Evolutionary conservation across 2,329 filamentous ascomycete species (phyloP), one percentile per base, ranked within the genome.

Genomic region (Chrysosporium queenslandicum): DNA sequence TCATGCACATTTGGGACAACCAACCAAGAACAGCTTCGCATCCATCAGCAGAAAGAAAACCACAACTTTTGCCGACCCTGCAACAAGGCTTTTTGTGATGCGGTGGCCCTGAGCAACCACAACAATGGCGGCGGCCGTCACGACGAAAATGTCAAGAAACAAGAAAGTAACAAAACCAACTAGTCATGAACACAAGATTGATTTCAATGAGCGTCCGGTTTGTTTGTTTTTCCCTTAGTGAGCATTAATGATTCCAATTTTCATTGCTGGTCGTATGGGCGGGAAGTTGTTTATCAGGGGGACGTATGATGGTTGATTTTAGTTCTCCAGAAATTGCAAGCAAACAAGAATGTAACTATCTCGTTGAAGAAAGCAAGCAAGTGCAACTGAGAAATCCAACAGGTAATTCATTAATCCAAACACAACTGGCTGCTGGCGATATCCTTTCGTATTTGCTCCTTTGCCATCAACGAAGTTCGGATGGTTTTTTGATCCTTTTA

Each of bases 61-160:
- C 53, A 55, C 20, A 50, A 51, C 42, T 53, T 50, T 41, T 58
- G 57, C 49, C 29, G 14, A 4, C 45, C 43, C 4, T 58, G 57
- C 49, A 50, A 53, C 34, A 50, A 50, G 23, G 29, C 36, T 2
- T 58, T 57, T 47, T 11, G 46, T 20, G 52, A 55, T 37, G 16
- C 11, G 11, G 6, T 21, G 4, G 55, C 51, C 4, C 47, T 58
- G 32, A 16, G 6, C 16, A 46, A 29, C 34, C 57, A 58, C 23
- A 29, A 36, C 14, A 41, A 21, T 3, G 34, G 47, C 2, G 49
- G 49, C 4, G 49, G 49, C 14, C 49, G 49, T 8, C 49, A 51
- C 12, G 18, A 25, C 8, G 20, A 45, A 14, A 43, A 43, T 18
- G 6, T 51, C 6, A 25, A 46, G 47, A 53, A 50, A 12, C 39